Percentiles rank a stretch among this genome's conserved stretches.
These are phyloP conservation scores for Ascochyta clinopodiicola DNA, from an alignment of 2,329 filamentous ascomycete genomes.

Conservation along the genomic window DNA sequence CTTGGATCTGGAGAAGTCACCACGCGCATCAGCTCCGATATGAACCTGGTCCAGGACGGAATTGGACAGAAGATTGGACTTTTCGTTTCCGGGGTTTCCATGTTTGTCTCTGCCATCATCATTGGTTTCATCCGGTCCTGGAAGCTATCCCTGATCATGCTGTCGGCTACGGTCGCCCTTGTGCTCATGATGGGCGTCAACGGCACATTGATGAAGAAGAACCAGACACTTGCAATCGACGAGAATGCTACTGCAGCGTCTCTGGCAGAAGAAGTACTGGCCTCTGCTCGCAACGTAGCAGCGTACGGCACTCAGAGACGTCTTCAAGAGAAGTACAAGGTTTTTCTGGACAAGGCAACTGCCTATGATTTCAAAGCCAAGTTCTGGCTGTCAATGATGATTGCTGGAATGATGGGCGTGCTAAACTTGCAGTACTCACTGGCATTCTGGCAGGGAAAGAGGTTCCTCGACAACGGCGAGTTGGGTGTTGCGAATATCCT, in stretches of 20 bases:
- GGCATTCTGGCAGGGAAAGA: conserved; percentile 56
- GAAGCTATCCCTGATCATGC: conserved; percentile 90
- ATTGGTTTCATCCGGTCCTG: conserved; percentile 92
- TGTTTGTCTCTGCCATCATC: conserved; percentile 85
- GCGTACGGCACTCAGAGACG: conserved; percentile 95
- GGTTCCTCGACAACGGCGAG: conserved; percentile 64
- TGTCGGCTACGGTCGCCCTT: conserved; percentile 79
- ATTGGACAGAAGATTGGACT: conserved; percentile 59
- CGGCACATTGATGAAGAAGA: conserved; percentile 78
- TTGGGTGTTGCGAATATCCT: conserved; percentile 74
- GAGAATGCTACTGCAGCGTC: conserved; percentile 86
- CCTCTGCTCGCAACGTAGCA: conserved; percentile 88
- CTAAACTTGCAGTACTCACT: conserved; percentile 74
- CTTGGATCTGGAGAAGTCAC: conserved; percentile 94
- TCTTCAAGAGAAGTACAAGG: conserved; percentile 84
- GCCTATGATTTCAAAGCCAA: conserved; percentile 79
- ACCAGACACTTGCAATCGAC: conserved; percentile 72
- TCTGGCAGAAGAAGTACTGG: conserved; percentile 91
- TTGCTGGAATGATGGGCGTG: conserved; percentile 82
- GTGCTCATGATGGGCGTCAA: conserved; percentile 77
- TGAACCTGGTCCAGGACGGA: conserved; percentile 91
- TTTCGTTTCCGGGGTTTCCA: conserved; percentile 43
- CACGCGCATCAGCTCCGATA: conserved; percentile 93
- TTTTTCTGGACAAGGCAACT: conserved; percentile 74
- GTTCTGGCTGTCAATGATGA: conserved; percentile 74